Conservation (phyloP, 1,284 basidiomycete genomes). For the Malassezia caprae region DNA sequence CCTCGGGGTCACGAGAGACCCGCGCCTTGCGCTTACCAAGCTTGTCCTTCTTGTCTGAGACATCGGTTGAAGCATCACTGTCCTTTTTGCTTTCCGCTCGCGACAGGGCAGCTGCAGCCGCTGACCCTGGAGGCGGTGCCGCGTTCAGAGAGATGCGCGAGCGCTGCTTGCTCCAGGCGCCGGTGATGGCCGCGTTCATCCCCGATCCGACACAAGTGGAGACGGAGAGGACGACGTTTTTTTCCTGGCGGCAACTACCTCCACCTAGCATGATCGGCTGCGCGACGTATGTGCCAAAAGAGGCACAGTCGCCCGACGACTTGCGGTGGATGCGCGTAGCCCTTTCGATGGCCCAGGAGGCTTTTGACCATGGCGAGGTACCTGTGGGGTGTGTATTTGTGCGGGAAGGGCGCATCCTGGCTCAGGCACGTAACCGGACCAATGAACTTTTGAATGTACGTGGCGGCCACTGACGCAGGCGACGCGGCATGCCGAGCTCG, state of each 20-base stretch:
- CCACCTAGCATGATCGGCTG: constrained; percentile 9
- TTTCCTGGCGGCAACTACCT: not conserved
- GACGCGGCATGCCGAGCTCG: constrained; percentile 92
- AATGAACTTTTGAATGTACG: constrained; percentile 63
- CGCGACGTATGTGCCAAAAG: constrained; percentile 24
- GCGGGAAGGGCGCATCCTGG: constrained; percentile 62
- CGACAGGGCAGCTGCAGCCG: constrained; percentile 27
- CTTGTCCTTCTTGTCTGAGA: constrained; percentile 12
- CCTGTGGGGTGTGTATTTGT: constrained; percentile 97
- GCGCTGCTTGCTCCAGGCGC: constrained; percentile 33
- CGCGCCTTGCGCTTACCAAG: constrained; percentile 34
- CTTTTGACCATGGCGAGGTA: constrained; percentile 72
- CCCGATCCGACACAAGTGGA: not conserved
- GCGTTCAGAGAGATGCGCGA: constrained; percentile 34
- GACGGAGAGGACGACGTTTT: not conserved
- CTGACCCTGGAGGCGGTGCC: constrained; percentile 28
- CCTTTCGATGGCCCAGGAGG: constrained; percentile 55
- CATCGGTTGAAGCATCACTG: constrained; percentile 16
- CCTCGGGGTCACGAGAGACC: constrained; percentile 19
- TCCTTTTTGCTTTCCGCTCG: not conserved
- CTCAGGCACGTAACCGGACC: constrained; percentile 79
- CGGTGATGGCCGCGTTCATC: constrained; percentile 42
- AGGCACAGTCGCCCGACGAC: constrained; percentile 36
- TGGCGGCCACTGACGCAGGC: constrained; percentile 55
- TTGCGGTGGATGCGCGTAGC: constrained; percentile 44